phyloP scores from a whole-genome alignment of 768 basidiomycete genomes.

The Amanita molliuscula region DNA sequence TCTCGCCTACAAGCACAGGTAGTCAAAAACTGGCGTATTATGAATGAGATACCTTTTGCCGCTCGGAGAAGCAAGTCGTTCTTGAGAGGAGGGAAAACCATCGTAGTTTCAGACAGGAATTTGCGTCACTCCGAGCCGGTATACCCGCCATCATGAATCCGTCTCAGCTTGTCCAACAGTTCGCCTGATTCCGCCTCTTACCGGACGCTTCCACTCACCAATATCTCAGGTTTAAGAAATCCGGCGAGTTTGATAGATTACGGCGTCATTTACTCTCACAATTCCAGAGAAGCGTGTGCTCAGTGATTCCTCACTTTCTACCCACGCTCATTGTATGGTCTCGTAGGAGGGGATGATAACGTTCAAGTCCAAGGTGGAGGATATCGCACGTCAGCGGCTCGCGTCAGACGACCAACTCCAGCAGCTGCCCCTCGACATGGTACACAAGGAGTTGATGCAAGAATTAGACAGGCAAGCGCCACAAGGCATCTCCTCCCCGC shows the following conservation, averaged over 20 bases:
- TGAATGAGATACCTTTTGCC: slow-evolving; percentile 46
- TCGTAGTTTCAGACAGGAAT: slow-evolving; percentile 19
- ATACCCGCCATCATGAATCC: slow-evolving; percentile 21
- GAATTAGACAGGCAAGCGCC: slow-evolving; percentile 54
- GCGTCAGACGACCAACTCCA: slow-evolving; percentile 42
- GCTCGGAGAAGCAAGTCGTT: slow-evolving; percentile 90
- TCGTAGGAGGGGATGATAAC: slow-evolving; percentile 39
- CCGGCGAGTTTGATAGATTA: slow-evolving; percentile 68
- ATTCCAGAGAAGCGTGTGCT: slow-evolving; percentile 52
- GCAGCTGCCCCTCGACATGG: slow-evolving; percentile 37
- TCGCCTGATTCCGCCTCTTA: slow-evolving; percentile 10
- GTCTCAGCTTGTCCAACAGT: slow-evolving; percentile 57
- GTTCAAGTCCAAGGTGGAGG: slow-evolving; percentile 49
- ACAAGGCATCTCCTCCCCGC: background rate
- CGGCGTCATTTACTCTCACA: slow-evolving; percentile 52
- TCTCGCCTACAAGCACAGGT: slow-evolving; percentile 43
- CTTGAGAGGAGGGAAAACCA: slow-evolving; percentile 59
- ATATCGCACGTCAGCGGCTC: slow-evolving; percentile 49
- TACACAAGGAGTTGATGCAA: slow-evolving; percentile 57
- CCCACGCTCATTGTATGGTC: background rate
- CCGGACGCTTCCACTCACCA: background rate
- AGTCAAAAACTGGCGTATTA: background rate
- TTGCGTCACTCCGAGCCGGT: background rate
- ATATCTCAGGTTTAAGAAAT: slow-evolving; percentile 60
- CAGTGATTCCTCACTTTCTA: slow-evolving; percentile 5